phyloP scores from a whole-genome alignment of 2,329 filamentous ascomycete species.

The Trichoderma sp. region DNA sequence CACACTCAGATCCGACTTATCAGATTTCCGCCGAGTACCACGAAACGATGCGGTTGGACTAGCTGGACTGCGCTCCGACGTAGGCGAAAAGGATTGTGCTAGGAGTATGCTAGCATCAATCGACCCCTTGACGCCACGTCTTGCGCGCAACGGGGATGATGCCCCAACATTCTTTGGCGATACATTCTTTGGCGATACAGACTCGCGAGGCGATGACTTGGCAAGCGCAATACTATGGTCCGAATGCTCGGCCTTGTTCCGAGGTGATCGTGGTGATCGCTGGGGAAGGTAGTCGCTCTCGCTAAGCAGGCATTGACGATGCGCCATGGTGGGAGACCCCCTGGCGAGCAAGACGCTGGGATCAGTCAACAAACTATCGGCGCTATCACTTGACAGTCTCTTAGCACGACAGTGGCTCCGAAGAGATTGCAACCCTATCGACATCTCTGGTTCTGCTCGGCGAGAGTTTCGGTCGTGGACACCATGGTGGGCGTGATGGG shows the following conservation, averaged over 20 bases:
- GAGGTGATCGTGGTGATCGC: conserved; percentile 28
- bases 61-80: neutral
- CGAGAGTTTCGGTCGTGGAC: neutral
- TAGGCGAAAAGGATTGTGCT: conserved; percentile 1
- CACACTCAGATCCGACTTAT: conserved; percentile 29
- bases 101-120: conserved; percentile 23
- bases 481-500: neutral
- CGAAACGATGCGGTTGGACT: conserved; percentile 4
- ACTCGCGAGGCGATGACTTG: conserved; percentile 16
- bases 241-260: conserved; percentile 30
- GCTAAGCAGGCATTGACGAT: conserved; percentile 19
- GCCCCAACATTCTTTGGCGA: conserved; percentile 27
- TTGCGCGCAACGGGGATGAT: conserved; percentile 30
- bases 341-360: conserved; percentile 35
- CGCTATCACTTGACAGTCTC: conserved; percentile 28
- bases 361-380: conserved; percentile 29
- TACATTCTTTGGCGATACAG: conserved; percentile 23
- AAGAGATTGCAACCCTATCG: conserved; percentile 34
- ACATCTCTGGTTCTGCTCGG: conserved; percentile 27
- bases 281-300: conserved; percentile 20
- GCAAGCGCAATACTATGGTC: conserved; percentile 33
- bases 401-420: conserved; percentile 33
- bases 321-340: conserved; percentile 22
- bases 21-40: conserved; percentile 10
- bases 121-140: conserved; percentile 30